Evolutionary conservation across 441 rosid species (phyloP).

Genomic region (Dalechampia spathulata): DNA sequence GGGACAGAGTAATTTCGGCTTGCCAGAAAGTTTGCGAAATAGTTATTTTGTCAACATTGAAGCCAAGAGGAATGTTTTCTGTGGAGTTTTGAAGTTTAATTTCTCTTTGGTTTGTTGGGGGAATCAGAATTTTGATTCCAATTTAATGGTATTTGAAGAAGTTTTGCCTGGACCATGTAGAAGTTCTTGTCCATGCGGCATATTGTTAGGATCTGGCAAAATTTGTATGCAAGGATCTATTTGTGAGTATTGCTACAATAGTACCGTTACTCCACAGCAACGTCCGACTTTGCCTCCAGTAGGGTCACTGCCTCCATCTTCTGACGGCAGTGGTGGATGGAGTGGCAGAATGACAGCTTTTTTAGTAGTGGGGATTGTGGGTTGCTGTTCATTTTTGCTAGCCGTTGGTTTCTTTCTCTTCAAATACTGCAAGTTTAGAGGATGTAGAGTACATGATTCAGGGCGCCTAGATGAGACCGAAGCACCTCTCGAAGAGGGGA

Average conservation of each 20-base stretch:
- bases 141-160: slow-evolving; percentile 15
- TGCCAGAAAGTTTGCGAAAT: slow-evolving; percentile 26
- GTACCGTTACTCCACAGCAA: neutral
- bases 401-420: slow-evolving; percentile 34
- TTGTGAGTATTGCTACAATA: slow-evolving; percentile 16
- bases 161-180: slow-evolving; percentile 48
- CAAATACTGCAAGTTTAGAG: slow-evolving; percentile 34
- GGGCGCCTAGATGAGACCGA: slow-evolving; percentile 43
- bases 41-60: slow-evolving; percentile 26
- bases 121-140: slow-evolving; percentile 17
- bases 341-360: slow-evolving; percentile 37
- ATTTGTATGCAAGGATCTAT: slow-evolving; percentile 26
- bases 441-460: slow-evolving; percentile 63
- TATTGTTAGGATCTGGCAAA: slow-evolving; percentile 17
- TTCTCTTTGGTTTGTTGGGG: slow-evolving; percentile 58
- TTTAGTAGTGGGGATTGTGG: slow-evolving; percentile 55
- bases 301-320: neutral
- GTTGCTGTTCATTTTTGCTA: slow-evolving; percentile 36
- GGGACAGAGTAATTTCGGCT: slow-evolving; percentile 38
- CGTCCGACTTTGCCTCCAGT: no score
- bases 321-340: slow-evolving; percentile 19
- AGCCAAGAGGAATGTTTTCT: slow-evolving; percentile 46
- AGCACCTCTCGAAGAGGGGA: neutral
- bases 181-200: slow-evolving; percentile 23
- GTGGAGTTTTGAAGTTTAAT: slow-evolving; percentile 28